phyloP scores from a whole-genome alignment of 2,329 filamentous ascomycete genomes.

The Colletotrichum neosansevieriae region DNA sequence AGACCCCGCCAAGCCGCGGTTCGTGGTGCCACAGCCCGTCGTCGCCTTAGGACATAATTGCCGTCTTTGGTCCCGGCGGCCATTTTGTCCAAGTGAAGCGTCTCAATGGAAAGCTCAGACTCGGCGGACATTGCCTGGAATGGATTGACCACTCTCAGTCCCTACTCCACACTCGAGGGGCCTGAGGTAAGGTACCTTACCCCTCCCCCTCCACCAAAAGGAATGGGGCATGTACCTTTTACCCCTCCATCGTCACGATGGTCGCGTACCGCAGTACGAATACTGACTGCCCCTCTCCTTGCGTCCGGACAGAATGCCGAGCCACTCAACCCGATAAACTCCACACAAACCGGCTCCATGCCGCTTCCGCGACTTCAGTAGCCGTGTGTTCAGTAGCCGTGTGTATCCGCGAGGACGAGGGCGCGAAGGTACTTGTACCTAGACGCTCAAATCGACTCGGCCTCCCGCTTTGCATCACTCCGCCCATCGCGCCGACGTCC shows the following conservation, averaged over 20 bases:
- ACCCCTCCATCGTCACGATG: constrained; percentile 15
- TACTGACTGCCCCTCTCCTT: not conserved
- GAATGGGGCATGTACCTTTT: not conserved
- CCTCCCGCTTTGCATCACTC: constrained; percentile 15
- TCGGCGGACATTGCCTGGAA: constrained; percentile 35
- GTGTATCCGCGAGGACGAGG: too few relatives aligned
- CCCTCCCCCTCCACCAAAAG: not conserved
- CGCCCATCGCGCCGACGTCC: constrained; percentile 14
- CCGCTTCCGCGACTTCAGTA: not conserved
- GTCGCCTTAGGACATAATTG: constrained; percentile 26
- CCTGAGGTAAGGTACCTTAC: constrained; percentile 1
- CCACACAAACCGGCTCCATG: constrained; percentile 15
- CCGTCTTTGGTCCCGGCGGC: constrained; percentile 25
- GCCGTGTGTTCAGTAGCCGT: not conserved
- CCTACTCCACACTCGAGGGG: not conserved
- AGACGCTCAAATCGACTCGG: constrained; percentile 2
- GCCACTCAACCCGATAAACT: not conserved
- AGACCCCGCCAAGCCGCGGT: not conserved
- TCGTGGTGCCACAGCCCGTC: too few relatives aligned
- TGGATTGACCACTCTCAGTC: not conserved
- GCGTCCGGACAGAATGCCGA: constrained; percentile 35
- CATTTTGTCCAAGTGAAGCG: constrained; percentile 24
- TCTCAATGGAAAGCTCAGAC: not conserved
- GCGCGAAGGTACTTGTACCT: not conserved
- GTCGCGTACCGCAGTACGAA: not conserved